Evolutionary conservation across 2,329 filamentous ascomycete genomes (phyloP), one percentile per base, ranked within the genome.

Genomic region (Paradendryphiella salina): DNA sequence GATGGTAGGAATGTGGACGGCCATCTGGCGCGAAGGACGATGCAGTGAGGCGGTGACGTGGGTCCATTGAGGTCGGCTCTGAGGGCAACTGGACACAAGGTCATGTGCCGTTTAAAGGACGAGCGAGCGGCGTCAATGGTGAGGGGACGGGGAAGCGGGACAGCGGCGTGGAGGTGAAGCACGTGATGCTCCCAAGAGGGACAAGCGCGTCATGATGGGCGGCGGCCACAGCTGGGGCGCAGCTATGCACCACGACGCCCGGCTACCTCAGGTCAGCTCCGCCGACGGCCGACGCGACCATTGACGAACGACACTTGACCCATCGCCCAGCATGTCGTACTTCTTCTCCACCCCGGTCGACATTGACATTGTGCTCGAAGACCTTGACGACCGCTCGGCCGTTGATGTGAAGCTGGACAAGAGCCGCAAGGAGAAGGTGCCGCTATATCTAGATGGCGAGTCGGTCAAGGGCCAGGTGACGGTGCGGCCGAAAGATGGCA

Each of bases 371-470:
- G 91, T 97, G 67, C 90, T 99, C 65, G 90, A 96, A 69, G 90
- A 96, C 77, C 86, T 86, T 74, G 94, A 97, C 77, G 90, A 96
- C 67, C 88, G 94, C 69, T 86, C 90, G 66, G 96, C 94, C 77
- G 91, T 99, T 60, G 94, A 99, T 73, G 90, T 96, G 78, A 96
- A 96, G 83, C 88, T 96, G 63, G 94, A 97, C 79, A 97, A 97
- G 85, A 95, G 92, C 79, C 85, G 93, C 65, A 88, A 92, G 70
- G 94, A 99, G 77, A 96, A 96, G 79, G 92, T 92, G 40, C 94
- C 94, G 52, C 82, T 99, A 57, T 99, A 96, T 75, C 92, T 96
- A 82, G 94, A 99, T 72, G 94, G 95, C 64, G 94, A 99, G 80
- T 96, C 92, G 34, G 93, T 99, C 70, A 96, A 96, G 80, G 94